Evolutionary conservation across 1,284 basidiomycete species (phyloP).

Genomic region (Ustilago tritici): DNA sequence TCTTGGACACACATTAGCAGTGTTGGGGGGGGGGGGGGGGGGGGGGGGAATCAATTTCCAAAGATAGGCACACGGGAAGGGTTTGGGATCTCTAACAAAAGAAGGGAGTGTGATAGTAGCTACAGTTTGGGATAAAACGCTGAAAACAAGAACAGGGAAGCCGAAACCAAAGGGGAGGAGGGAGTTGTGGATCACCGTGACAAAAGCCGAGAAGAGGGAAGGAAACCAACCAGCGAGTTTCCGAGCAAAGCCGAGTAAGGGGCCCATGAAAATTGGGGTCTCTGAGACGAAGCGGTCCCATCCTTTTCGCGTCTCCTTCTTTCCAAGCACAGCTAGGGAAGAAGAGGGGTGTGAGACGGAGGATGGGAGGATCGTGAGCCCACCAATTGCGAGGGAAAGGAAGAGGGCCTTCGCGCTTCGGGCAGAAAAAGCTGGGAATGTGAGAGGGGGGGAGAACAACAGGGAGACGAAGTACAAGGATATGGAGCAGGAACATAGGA

Average conservation of each 20-base stretch:
- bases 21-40: too few relatives aligned
- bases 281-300: conserved; percentile 26
- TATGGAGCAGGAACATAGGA: neutral
- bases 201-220: neutral
- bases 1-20: neutral
- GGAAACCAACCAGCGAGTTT: conserved; percentile 36
- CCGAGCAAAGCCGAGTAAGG: conserved; percentile 43
- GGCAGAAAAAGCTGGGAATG: conserved; percentile 49
- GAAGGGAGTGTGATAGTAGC: conserved; percentile 10
- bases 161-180: neutral
- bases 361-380: conserved; percentile 37
- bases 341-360: neutral
- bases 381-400: conserved; percentile 15
- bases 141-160: neutral
- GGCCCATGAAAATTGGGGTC: conserved; percentile 26
- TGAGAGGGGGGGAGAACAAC: neutral
- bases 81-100: conserved; percentile 15
- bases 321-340: conserved; percentile 2
- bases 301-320: conserved; percentile 14
- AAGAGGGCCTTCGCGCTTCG: conserved; percentile 37
- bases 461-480: neutral
- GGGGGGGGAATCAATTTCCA: conserved; percentile 1
- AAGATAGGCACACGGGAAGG: conserved; percentile 1
- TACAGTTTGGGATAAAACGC: conserved; percentile 7
- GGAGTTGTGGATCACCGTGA: conserved; percentile 9